phyloP scores from a whole-genome alignment of 2,329 filamentous ascomycete species.

The Aureobasidium sp. region DNA sequence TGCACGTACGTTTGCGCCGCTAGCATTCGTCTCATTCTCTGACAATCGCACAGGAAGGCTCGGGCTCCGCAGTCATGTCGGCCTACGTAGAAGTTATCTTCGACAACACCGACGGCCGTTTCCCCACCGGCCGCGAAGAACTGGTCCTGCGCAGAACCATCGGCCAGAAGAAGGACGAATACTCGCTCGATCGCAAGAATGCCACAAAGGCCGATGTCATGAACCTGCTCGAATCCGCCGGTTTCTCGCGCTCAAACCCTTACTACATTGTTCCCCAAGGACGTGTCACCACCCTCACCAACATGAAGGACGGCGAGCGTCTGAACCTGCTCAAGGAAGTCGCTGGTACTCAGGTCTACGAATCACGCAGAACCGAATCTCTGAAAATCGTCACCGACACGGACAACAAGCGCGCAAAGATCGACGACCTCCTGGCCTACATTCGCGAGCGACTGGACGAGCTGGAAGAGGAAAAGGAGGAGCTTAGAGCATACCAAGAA shows the following conservation, averaged over 20 bases:
- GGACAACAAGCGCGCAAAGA: conserved; percentile 87
- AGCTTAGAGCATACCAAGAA: conserved; percentile 85
- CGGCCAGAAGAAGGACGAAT: conserved; percentile 96
- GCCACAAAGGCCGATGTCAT: conserved; percentile 90
- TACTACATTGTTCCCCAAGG: conserved; percentile 99
- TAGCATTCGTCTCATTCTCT: neutral
- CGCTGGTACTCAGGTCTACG: conserved; percentile 96
- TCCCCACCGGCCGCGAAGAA: conserved; percentile 86
- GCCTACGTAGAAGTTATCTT: conserved; percentile 99
- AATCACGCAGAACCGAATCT: conserved; percentile 81
- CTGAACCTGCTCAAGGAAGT: conserved; percentile 90
- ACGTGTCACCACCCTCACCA: conserved; percentile 88
- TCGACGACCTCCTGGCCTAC: conserved; percentile 82
- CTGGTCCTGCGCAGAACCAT: conserved; percentile 88
- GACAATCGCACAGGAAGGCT: conserved; percentile 57
- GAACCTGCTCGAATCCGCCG: conserved; percentile 89
- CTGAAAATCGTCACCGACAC: conserved; percentile 96
- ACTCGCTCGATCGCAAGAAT: conserved; percentile 93
- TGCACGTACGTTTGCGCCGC: conserved; percentile 54
- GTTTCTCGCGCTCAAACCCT: conserved; percentile 93
- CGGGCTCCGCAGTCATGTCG: conserved; percentile 94
- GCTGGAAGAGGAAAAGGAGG: conserved; percentile 94
- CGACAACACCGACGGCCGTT: conserved; percentile 93
- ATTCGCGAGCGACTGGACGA: conserved; percentile 85
- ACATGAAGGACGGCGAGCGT: conserved; percentile 95